phyloP scores from a whole-genome alignment of 2,329 filamentous ascomycete species.

The Mollisiaceae sp. region DNA sequence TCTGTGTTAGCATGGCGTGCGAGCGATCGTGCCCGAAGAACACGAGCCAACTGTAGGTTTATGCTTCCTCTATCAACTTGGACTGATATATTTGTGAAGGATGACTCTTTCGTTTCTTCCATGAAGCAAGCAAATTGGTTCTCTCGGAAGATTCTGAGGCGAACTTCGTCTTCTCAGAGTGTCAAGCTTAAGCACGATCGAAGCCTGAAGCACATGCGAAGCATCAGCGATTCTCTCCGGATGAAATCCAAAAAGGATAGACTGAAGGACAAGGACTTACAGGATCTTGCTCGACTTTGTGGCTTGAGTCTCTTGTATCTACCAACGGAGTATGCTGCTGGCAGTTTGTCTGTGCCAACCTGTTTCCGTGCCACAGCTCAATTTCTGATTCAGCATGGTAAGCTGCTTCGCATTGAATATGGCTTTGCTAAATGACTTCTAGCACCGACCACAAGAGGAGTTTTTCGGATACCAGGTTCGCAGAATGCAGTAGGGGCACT shows the following conservation, averaged over 20 bases:
- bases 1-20: constrained; percentile 56
- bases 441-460: constrained; percentile 54
- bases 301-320: constrained; percentile 67
- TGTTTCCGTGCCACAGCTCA: constrained; percentile 71
- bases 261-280: constrained; percentile 57
- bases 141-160: constrained; percentile 45
- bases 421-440: constrained; percentile 24
- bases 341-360: constrained; percentile 64
- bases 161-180: constrained; percentile 44
- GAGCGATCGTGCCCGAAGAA: constrained; percentile 35
- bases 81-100: constrained; percentile 20
- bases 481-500: constrained; percentile 57
- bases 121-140: constrained; percentile 47
- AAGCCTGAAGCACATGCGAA: constrained; percentile 52
- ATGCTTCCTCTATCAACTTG: background rate
- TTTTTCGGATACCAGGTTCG: constrained; percentile 69
- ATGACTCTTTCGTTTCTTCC: constrained; percentile 24
- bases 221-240: constrained; percentile 59
- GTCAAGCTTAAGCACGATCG: constrained; percentile 38
- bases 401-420: constrained; percentile 28
- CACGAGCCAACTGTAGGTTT: constrained; percentile 33
- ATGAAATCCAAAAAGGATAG: constrained; percentile 52
- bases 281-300: constrained; percentile 65
- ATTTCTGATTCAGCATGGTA: constrained; percentile 64
- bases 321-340: constrained; percentile 61